phyloP scores from a whole-genome alignment of 805 yeast species.

The Nakazawaea laoshanensis region DNA sequence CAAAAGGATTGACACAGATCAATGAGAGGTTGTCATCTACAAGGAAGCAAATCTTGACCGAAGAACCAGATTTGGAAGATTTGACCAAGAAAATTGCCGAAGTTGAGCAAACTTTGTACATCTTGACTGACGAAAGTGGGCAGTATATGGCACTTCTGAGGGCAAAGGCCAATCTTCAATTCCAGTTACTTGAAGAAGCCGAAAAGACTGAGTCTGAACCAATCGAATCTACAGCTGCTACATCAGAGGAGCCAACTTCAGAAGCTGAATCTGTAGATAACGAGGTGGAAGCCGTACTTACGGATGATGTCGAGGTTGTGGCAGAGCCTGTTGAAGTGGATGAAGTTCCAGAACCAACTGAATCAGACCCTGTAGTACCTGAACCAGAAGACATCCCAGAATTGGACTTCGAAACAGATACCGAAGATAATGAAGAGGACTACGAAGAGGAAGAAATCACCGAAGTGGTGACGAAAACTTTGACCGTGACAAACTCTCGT shows the following conservation, averaged over 20 bases:
- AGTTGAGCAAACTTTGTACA: slow-evolving; percentile 35
- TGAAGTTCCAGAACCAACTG: slow-evolving; percentile 1
- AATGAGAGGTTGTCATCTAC: slow-evolving; percentile 46
- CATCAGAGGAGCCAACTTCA: background rate
- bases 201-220: slow-evolving; percentile 18
- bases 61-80: slow-evolving; percentile 21
- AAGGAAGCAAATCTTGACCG: slow-evolving; percentile 41
- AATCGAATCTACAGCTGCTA: background rate
- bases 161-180: slow-evolving; percentile 49
- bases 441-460: background rate
- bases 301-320: slow-evolving; percentile 2
- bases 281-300: slow-evolving; percentile 4
- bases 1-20: slow-evolving; percentile 52
- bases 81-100: slow-evolving; percentile 25
- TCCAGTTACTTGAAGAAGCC: slow-evolving; percentile 42
- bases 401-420: background rate
- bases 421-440: no score
- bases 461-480: background rate
- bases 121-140: slow-evolving; percentile 50
- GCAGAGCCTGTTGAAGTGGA: slow-evolving; percentile 6
- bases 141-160: slow-evolving; percentile 49
- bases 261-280: slow-evolving; percentile 6
- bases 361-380: no score
- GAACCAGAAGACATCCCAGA: slow-evolving; percentile 2
- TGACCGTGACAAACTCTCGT: background rate